A percentile compares a stretch with the other conserved stretches of the same genome.
These are phyloP conservation scores for Huntiella bhutanensis DNA, from an alignment of 2,329 filamentous ascomycete genomes.

Conservation along the genomic window DNA sequence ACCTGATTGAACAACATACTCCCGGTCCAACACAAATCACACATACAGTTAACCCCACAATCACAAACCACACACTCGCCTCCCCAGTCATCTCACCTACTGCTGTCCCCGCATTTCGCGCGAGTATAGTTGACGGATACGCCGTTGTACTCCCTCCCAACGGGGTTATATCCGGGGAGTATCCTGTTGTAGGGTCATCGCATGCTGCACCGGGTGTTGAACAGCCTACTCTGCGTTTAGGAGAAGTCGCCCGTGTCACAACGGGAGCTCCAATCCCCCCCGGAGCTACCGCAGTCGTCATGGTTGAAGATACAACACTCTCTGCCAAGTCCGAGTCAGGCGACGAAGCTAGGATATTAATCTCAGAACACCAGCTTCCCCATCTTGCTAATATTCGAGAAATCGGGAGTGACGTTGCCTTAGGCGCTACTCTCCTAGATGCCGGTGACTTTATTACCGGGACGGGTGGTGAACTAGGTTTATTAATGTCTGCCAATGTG, in stretches of 20 bases:
- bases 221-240: conserved; percentile 39
- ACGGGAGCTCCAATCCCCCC: conserved; percentile 82
- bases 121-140: conserved; percentile 94
- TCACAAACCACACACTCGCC: conserved; percentile 65
- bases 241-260: conserved; percentile 75
- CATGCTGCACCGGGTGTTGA: conserved; percentile 61
- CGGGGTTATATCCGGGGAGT: conserved; percentile 54
- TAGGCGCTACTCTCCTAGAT: conserved; percentile 49
- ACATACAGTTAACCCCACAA: conserved; percentile 19
- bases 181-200: conserved; percentile 71
- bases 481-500: conserved; percentile 71
- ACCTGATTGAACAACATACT: conserved; percentile 52
- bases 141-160: conserved; percentile 52
- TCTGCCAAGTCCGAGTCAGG: conserved; percentile 59
- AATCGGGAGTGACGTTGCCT: conserved; percentile 67
- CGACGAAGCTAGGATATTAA: conserved; percentile 29
- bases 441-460: conserved; percentile 70
- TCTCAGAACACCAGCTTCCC: conserved; percentile 57
- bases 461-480: conserved; percentile 75
- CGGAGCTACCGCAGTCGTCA: conserved; percentile 79
- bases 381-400: conserved; percentile 84
- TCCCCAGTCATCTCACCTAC: conserved; percentile 65
- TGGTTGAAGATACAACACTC: conserved; percentile 75
- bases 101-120: conserved; percentile 78
- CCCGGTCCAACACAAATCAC: conserved; percentile 29